phyloP scores from a whole-genome alignment of 192 early-diverging fungal species.

The Dimargaris cristalligena region DNA sequence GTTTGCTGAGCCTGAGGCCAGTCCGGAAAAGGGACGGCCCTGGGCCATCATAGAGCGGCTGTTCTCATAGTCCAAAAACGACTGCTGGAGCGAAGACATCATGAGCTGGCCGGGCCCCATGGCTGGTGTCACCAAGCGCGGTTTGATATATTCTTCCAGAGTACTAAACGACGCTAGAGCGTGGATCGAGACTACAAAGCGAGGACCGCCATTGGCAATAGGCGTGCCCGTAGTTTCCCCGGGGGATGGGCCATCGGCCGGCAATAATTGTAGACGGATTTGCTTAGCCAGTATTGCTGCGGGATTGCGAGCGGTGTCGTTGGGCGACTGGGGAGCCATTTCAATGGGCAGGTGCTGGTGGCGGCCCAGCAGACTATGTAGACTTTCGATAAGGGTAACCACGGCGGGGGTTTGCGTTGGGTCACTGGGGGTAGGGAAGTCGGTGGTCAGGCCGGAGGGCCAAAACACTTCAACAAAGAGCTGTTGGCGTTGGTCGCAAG shows the following conservation, averaged over 20 bases:
- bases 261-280: conserved; percentile 41
- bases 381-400: conserved; percentile 33
- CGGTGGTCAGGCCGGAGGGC: conserved; percentile 22
- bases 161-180: conserved; percentile 68
- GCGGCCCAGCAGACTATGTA: conserved; percentile 56
- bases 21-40: no score
- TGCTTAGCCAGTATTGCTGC: conserved; percentile 60
- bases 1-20: no score
- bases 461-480: conserved; percentile 41
- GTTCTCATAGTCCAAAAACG: no score
- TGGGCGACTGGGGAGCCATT: conserved; percentile 30
- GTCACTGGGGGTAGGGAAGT: conserved; percentile 7
- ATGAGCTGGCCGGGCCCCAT: no score
- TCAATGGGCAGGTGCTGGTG: conserved; percentile 42
- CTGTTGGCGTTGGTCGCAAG: neutral
- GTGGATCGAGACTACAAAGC: conserved; percentile 60
- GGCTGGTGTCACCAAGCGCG: conserved; percentile 32
- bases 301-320: conserved; percentile 24
- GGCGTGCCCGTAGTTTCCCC: conserved; percentile 28
- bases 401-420: no score
- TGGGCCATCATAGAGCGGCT: no score
- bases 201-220: conserved; percentile 17
- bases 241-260: conserved; percentile 21
- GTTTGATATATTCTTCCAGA: conserved; percentile 63
- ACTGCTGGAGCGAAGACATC: no score